Evolutionary conservation across 495 filamentous ascomycete genomes (phyloP), one percentile per base, ranked within the genome.

Genomic region (Ramalina intermedia): DNA sequence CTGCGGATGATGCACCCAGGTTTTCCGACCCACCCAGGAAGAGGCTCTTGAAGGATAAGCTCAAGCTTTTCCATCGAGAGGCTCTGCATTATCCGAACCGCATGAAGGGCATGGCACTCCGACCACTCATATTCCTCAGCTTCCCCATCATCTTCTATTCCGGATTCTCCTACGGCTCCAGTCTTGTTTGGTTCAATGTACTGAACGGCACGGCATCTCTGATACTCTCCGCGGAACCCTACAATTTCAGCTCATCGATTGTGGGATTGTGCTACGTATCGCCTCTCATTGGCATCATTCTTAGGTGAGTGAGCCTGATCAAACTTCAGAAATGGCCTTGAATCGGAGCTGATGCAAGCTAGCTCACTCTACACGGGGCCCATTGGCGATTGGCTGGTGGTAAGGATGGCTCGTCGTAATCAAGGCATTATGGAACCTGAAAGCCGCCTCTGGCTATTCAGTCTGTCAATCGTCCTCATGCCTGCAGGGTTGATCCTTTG

Each of bases 131-230:
- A 64, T 58, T 76, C 70, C 23, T 80, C 23, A 57, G 48, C n/a
- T 66, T 80, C 64, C 79, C 79, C 0, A 75, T 80, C 2, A 74
- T 82, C 18, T 78, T 78, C 49, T 83, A 79, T 49, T 73, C 78
- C 24, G 80, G 80, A 26, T 80, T 83, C 55, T 75, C 71, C 8
- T 82, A 82, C 55, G 79, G 79, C 1, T 74, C 69, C 2, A 78
- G 75, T 48, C 68, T 83, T 24, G 66, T 81, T 26, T 75, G 76
- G 62, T 82, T 82, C 66, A 81, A 82, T 55, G 76, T 83, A 35
- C 61, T 83, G 29, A 82, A 82, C 52, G 80, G 69, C 17, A 82
- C 80, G 1, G 65, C 75, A 1, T 82, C 78, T 0, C 66, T 81
- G 8, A 76, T 81, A 47, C 65, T 83, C 4, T 68, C 70, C 12